phyloP scores from a whole-genome alignment of 2,329 filamentous ascomycete species.

The Zopfia rhizophila region DNA sequence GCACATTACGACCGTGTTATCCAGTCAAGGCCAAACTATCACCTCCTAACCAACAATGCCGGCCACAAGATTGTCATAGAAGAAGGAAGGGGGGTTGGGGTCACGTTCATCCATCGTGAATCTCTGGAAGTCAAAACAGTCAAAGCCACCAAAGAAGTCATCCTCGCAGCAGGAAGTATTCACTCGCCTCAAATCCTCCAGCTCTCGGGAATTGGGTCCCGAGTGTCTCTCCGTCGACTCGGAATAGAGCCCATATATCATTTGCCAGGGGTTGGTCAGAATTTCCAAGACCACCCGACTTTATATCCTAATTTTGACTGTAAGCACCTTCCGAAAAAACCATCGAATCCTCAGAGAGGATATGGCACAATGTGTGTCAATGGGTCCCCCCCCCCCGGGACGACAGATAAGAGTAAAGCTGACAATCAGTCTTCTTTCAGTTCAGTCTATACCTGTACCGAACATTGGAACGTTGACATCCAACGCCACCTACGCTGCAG shows the following conservation, averaged over 20 bases:
- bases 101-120: conserved; percentile 3
- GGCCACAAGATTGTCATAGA: conserved; percentile 18
- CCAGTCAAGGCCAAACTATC: conserved; percentile 33
- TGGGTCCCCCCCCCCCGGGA: too few species aligned
- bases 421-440: too few species aligned
- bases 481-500: too few species aligned
- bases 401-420: too few species aligned
- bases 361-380: too few species aligned
- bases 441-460: too few species aligned
- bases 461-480: too few species aligned
- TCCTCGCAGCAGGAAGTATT: conserved; percentile 29
- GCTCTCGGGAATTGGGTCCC: conserved; percentile 28
- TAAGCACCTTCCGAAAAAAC: too few species aligned
- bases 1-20: conserved; percentile 43
- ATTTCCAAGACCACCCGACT: conserved; percentile 69
- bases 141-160: conserved; percentile 21
- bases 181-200: conserved; percentile 31
- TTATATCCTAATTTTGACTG: too few species aligned
- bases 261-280: conserved; percentile 70
- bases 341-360: too few species aligned
- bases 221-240: conserved; percentile 25
- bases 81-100: conserved; percentile 7
- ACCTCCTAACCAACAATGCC: conserved; percentile 29
- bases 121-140: conserved; percentile 5
- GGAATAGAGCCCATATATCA: conserved; percentile 45